These are phyloP conservation scores for Hymenoscyphus linearis DNA, from an alignment of 2,329 filamentous ascomycete species.

Conservation along the genomic window DNA sequence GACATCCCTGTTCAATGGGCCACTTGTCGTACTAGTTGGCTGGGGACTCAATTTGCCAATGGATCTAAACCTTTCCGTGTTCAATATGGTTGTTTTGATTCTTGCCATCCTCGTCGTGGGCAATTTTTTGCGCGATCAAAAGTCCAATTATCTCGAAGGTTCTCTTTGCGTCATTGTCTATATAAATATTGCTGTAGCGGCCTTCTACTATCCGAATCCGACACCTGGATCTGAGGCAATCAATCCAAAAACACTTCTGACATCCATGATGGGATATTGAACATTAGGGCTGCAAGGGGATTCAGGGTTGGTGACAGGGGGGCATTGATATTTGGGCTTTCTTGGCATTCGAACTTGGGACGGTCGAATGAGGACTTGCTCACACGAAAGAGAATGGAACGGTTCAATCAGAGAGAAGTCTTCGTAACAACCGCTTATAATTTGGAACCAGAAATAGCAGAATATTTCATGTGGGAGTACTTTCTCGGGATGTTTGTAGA, in stretches of 20 bases:
- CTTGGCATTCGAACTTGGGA: not conserved
- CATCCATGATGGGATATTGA: not conserved
- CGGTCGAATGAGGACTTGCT: not conserved
- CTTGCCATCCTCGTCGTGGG: constrained; percentile 82
- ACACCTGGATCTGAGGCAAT: not conserved
- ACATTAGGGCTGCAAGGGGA: not conserved
- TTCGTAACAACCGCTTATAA: not conserved
- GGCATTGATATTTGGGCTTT: not conserved
- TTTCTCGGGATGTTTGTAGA: not conserved
- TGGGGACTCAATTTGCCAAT: constrained; percentile 71
- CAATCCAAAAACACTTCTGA: not conserved
- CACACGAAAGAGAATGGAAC: not conserved
- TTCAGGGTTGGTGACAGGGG: not conserved
- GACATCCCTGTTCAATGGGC: constrained; percentile 82
- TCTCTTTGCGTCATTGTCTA: constrained; percentile 69
- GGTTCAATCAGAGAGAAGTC: not conserved
- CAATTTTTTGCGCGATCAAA: constrained; percentile 80
- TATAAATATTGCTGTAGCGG: constrained; percentile 53
- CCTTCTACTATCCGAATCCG: constrained; percentile 50
- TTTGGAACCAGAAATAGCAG: not conserved
- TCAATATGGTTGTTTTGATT: constrained; percentile 77
- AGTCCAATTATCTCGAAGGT: constrained; percentile 88
- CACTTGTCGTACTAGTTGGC: constrained; percentile 74
- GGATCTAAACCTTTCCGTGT: constrained; percentile 80
- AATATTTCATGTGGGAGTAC: not conserved